phyloP scores from a whole-genome alignment of 345 rosid genomes.

The Trapa incisa region DNA sequence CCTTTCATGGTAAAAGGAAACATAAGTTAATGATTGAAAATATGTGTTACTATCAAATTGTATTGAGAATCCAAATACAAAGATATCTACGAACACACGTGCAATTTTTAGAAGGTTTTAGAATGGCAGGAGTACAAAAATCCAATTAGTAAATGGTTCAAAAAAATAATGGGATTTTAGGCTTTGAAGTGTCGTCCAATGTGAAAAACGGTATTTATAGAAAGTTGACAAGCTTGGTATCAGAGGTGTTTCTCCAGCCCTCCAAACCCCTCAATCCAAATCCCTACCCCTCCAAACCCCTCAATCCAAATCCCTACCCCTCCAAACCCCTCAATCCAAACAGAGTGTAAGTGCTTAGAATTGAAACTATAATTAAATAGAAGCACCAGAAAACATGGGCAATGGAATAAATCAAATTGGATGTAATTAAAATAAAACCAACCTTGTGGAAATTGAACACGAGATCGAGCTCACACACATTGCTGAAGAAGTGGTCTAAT shows the following conservation, averaged over 20 bases:
- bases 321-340: too few relatives aligned
- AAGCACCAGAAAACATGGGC: not conserved
- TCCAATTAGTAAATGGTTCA: not conserved
- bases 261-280: too few relatives aligned
- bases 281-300: too few relatives aligned
- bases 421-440: slow-evolving; percentile 2
- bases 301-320: too few relatives aligned
- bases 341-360: not conserved
- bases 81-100: too few relatives aligned
- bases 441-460: slow-evolving; percentile 98
- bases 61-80: too few relatives aligned
- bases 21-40: not conserved
- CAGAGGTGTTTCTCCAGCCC: too few relatives aligned
- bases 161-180: not conserved
- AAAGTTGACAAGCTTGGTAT: not conserved
- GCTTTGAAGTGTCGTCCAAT: not conserved
- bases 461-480: slow-evolving; percentile 92
- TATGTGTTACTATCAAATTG: not conserved
- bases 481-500: slow-evolving; percentile 98
- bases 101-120: too few relatives aligned
- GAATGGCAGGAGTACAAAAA: not conserved
- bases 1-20: slow-evolving; percentile 24
- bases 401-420: not conserved
- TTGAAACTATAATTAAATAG: not conserved
- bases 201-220: not conserved